Base-by-base conservation (phyloP, 192 early-diverging fungal genomes). In the Chytriomyces hyalinus region DNA sequence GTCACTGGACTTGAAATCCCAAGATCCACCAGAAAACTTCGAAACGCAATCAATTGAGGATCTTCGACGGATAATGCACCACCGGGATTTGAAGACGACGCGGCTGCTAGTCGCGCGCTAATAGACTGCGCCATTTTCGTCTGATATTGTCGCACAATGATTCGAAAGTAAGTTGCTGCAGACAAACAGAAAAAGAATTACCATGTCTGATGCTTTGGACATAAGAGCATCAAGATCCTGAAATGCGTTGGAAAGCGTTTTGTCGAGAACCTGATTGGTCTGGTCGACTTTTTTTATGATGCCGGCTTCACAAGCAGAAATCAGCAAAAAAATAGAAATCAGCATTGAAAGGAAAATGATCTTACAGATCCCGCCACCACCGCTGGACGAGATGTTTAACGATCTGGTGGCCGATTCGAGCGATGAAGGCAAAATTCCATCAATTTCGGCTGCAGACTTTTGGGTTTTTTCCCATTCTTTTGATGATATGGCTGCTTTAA, bases 1-100 rank as follows among this genome's bases (percentile, higher is more conserved):
- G 97, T 99, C 5, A 97, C 94, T 26, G 96, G 96, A 66, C 88
- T 93, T 13, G 91, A 82, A 17, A 99, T 95, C 48, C 97, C 97
- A 53, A 99, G 89, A 69, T 95, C 92, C n/a, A 94, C 79, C 43
- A 97, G 80, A 72, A 94, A 93, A 13, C 83, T 88, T 45, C 84
- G 86, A 59, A 94, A 91, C 1, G 85, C 84, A 1, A 61, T 64
- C 57, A 80, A 65, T 26, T 87, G 84, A 17, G 82, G 78, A 2
- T 83, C 78, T 15, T 92, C 90, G 10, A 71, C 49, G 50, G 69
- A 51, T 8, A 51, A 59, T 7, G 36, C 47, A 51, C 50, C 69
- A 5, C 20, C 24, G 28, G 80, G 80, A 20, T 80, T 67, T 6
- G 20, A 76, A n/a, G 49, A 67, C 15, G 77, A 22, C 15, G 67